Evolutionary conservation across 352 stramenopile genomes (phyloP).

Genomic region (Phytophthora crassamura): DNA sequence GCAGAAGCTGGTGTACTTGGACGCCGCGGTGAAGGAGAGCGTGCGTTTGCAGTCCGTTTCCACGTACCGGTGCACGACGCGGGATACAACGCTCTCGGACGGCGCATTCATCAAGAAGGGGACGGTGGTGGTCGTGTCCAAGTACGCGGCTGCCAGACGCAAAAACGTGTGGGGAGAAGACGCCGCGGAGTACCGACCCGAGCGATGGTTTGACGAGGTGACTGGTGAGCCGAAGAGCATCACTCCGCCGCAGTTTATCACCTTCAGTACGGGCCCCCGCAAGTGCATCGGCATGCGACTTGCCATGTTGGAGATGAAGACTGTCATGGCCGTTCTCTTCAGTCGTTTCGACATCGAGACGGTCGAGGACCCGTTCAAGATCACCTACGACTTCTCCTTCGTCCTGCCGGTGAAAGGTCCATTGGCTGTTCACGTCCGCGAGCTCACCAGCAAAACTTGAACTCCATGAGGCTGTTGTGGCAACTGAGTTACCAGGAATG

Average conservation of each 20-base stretch:
- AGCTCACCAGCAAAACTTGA: background rate
- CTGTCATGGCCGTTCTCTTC: slow-evolving; percentile 36
- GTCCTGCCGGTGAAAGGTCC: slow-evolving; percentile 39
- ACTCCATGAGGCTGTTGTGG: too few relatives aligned
- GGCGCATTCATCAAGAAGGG: slow-evolving; percentile 55
- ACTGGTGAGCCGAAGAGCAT: slow-evolving; percentile 37
- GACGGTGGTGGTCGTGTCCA: slow-evolving; percentile 43
- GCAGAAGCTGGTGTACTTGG: slow-evolving; percentile 59
- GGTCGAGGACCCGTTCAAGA: slow-evolving; percentile 27
- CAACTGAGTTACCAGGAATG: too few relatives aligned
- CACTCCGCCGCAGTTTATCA: slow-evolving; percentile 51
- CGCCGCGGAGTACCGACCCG: slow-evolving; percentile 29
- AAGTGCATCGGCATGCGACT: slow-evolving; percentile 54
- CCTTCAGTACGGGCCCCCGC: slow-evolving; percentile 55
- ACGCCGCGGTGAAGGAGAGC: slow-evolving; percentile 60
- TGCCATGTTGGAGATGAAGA: slow-evolving; percentile 52
- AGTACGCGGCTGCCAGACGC: slow-evolving; percentile 52
- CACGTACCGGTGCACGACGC: slow-evolving; percentile 22
- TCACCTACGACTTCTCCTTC: slow-evolving; percentile 45
- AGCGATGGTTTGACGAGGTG: slow-evolving; percentile 53
- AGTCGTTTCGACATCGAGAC: slow-evolving; percentile 43
- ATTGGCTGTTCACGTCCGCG: slow-evolving; percentile 30
- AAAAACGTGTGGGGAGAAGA: slow-evolving; percentile 53
- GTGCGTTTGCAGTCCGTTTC: slow-evolving; percentile 51
- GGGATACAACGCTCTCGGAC: slow-evolving; percentile 50